These are phyloP conservation scores for Penicillium taxi DNA, from an alignment of 495 filamentous ascomycete species.

Conservation along the genomic window DNA sequence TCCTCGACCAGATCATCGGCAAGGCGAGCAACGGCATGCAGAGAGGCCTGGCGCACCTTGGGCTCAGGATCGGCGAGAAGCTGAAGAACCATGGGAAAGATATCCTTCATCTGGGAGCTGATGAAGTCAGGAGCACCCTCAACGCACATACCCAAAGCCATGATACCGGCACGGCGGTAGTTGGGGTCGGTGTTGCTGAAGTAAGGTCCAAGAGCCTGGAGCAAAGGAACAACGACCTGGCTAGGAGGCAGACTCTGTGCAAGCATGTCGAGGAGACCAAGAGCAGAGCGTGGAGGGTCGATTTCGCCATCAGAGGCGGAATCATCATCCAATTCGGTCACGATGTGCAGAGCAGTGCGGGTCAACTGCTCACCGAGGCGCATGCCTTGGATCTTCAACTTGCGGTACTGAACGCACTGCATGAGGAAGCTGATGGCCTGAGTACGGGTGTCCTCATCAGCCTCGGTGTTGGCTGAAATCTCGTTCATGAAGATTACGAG, in stretches of 20 bases:
- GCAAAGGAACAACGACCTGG: slow-evolving; percentile 88
- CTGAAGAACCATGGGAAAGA: slow-evolving; percentile 78
- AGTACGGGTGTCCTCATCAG: slow-evolving; percentile 74
- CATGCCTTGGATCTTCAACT: slow-evolving; percentile 89
- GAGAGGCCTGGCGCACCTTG: slow-evolving; percentile 75
- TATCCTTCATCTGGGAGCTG: slow-evolving; percentile 73
- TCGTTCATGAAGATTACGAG: slow-evolving; percentile 92
- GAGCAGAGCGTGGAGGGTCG: slow-evolving; percentile 78
- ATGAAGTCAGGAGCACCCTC: slow-evolving; percentile 97
- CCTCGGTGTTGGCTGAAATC: slow-evolving; percentile 61
- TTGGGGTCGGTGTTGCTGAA: slow-evolving; percentile 63
- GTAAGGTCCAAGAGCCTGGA: slow-evolving; percentile 75
- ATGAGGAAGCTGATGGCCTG: slow-evolving; percentile 92
- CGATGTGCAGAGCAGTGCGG: slow-evolving; percentile 73
- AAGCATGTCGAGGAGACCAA: slow-evolving; percentile 82
- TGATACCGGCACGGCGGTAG: slow-evolving; percentile 79
- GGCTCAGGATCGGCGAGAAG: slow-evolving; percentile 75
- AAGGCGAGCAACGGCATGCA: slow-evolving; percentile 77
- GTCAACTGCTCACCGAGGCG: slow-evolving; percentile 78
- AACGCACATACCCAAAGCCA: slow-evolving; percentile 87
- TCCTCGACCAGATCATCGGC: slow-evolving; percentile 91
- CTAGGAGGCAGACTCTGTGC: slow-evolving; percentile 80
- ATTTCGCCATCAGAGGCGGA: slow-evolving; percentile 74
- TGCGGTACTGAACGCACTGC: slow-evolving; percentile 83
- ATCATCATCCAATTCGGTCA: slow-evolving; percentile 75